These are phyloP conservation scores for Samsoniella hepiali DNA, from an alignment of 2,329 filamentous ascomycete species.

Conservation along the genomic window DNA sequence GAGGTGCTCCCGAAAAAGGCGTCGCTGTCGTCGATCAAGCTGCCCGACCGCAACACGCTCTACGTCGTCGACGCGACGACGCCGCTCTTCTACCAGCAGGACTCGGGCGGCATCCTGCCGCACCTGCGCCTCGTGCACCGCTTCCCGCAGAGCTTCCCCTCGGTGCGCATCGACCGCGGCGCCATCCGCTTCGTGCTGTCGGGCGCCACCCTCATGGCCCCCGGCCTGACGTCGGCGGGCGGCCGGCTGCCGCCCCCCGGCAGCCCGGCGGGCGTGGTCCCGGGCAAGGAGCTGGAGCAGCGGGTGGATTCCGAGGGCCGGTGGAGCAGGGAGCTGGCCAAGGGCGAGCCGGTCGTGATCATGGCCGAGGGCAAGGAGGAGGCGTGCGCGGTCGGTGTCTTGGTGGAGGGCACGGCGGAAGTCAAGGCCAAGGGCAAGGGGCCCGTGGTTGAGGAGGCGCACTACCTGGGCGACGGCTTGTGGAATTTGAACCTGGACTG, in stretches of 20 bases:
- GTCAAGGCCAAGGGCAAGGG: conserved; percentile 95
- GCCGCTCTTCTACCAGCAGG: conserved; percentile 90
- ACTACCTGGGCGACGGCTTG: conserved; percentile 90
- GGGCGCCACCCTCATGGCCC: conserved; percentile 93
- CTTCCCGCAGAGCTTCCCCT: conserved; percentile 80
- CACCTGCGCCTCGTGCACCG: conserved; percentile 87
- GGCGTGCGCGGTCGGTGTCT: conserved; percentile 80
- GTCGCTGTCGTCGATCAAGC: conserved; percentile 84
- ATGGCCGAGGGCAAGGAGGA: conserved; percentile 91
- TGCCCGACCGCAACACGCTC: conserved; percentile 84
- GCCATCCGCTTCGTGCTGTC: conserved; percentile 95
- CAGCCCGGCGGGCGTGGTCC: conserved; percentile 30
- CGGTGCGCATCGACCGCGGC: conserved; percentile 86
- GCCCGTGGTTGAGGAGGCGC: conserved; percentile 86
- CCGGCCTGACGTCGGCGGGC: conserved; percentile 80
- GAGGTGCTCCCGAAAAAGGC: conserved; percentile 94
- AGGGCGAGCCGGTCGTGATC: conserved; percentile 82
- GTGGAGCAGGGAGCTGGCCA: conserved; percentile 66
- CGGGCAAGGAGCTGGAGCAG: conserved; percentile 44
- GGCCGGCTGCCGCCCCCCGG: conserved; percentile 67
- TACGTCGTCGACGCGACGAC: conserved; percentile 70
- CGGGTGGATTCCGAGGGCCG: conserved; percentile 46
- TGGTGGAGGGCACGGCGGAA: conserved; percentile 84
- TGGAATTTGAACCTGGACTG: conserved; percentile 68
- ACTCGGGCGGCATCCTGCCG: conserved; percentile 71